These are phyloP conservation scores for Neonectria punicea DNA, from an alignment of 2,329 filamentous ascomycete genomes.

Conservation along the genomic window DNA sequence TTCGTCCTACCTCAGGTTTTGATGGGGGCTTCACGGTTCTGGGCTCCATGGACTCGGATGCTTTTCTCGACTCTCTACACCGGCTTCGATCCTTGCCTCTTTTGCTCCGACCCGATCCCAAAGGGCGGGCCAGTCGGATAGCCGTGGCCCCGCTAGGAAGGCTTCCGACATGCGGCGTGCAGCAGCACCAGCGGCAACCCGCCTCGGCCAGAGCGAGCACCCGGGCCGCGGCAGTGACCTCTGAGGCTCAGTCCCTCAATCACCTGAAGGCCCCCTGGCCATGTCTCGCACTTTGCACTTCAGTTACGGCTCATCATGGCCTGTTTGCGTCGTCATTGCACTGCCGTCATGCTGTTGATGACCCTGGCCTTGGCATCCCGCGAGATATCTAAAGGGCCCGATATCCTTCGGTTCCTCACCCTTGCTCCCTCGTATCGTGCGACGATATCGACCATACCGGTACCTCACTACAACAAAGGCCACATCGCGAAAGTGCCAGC, in stretches of 20 bases:
- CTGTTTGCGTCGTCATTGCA: not conserved
- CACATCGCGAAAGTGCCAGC: not conserved
- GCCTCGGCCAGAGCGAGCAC: conserved; percentile 5
- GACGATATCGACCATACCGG: not conserved
- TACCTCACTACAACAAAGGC: not conserved
- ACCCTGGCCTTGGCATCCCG: not conserved
- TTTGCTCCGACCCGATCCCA: not conserved
- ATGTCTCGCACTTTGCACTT: not conserved
- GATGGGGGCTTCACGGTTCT: conserved; percentile 9
- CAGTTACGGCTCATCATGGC: not conserved
- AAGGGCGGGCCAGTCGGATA: not conserved
- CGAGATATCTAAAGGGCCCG: not conserved
- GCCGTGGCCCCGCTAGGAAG: not conserved
- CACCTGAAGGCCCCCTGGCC: not conserved
- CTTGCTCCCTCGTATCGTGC: not conserved
- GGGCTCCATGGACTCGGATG: conserved; percentile 28
- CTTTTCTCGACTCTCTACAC: conserved; percentile 15
- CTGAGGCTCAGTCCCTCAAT: not conserved
- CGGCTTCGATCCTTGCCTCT: not conserved
- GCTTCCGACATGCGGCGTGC: not conserved
- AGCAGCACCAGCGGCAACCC: not conserved
- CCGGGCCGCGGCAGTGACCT: conserved; percentile 10
- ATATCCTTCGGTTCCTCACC: not conserved
- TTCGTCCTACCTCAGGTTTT: not conserved
- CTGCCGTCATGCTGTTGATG: not conserved